A percentile compares a stretch with the other conserved stretches of the same genome.
These are phyloP conservation scores for Alloteropsis semialata DNA, from an alignment of 176 grass and related monocot species.

Conservation along the genomic window DNA sequence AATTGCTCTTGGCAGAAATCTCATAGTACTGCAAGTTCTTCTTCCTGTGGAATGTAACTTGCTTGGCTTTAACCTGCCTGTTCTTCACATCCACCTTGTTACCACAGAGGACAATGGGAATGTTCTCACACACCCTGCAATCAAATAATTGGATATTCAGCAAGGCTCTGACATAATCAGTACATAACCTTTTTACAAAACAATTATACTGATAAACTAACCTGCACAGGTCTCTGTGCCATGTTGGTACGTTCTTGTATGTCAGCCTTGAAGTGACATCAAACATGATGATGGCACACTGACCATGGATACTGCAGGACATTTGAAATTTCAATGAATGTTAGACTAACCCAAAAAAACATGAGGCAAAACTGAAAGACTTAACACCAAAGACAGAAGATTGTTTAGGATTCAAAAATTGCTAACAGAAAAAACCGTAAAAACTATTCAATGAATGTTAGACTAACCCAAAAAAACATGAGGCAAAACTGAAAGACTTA, in stretches of 20 bases:
- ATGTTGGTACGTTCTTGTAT: constrained; percentile 74
- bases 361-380: not conserved
- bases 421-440: not conserved
- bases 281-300: constrained; percentile 80
- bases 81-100: constrained; percentile 85
- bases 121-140: constrained; percentile 69
- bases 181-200: not conserved
- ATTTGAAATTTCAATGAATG: not conserved
- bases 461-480: not conserved
- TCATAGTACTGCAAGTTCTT: constrained; percentile 85
- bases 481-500: not conserved
- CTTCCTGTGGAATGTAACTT: constrained; percentile 76
- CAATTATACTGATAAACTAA: not conserved
- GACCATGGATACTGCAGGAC: constrained; percentile 58
- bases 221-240: constrained; percentile 79
- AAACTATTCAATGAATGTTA: not conserved
- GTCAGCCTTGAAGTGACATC: constrained; percentile 72
- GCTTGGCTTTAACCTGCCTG: constrained; percentile 70
- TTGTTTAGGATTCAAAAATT: not conserved
- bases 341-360: not conserved
- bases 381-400: not conserved
- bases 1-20: constrained; percentile 84
- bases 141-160: not conserved
- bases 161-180: not conserved
- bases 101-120: constrained; percentile 69